Conservation (phyloP, 106 monocot genomes). For the Allium sativum region DNA sequence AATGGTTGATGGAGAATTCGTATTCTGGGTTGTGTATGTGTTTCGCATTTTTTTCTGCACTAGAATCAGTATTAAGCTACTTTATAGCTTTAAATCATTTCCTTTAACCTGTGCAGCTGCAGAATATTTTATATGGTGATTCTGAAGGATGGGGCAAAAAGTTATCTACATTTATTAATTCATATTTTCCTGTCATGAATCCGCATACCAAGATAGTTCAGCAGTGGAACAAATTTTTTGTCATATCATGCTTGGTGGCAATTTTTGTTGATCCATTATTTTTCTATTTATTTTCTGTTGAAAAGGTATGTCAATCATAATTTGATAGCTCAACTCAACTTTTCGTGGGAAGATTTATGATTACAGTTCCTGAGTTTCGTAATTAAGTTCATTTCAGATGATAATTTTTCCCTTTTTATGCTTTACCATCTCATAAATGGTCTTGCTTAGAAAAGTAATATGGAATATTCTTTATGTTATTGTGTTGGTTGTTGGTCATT, state of each 20-base stretch:
- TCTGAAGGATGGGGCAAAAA: constrained; percentile 37
- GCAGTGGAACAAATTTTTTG: constrained; percentile 63
- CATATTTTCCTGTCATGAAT: constrained; percentile 50
- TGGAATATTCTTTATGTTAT: too few relatives aligned
- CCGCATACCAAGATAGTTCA: constrained; percentile 58
- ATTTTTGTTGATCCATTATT: constrained; percentile 70
- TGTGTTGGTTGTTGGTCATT: too few relatives aligned
- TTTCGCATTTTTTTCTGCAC: neutral
- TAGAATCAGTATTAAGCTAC: neutral
- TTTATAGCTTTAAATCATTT: neutral
- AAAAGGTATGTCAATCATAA: constrained; percentile 40
- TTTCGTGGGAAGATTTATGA: too few relatives aligned
- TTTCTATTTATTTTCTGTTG: constrained; percentile 47
- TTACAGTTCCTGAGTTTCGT: too few relatives aligned
- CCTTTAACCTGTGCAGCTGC: constrained; percentile 17
- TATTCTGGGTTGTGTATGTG: neutral
- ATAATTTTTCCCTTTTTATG: too few relatives aligned
- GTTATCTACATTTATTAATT: constrained; percentile 9
- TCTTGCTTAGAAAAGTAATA: too few relatives aligned
- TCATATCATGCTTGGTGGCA: constrained; percentile 63
- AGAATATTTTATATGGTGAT: constrained; percentile 31
- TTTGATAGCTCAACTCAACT: too few relatives aligned
- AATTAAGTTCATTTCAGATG: too few relatives aligned
- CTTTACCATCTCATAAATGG: too few relatives aligned
- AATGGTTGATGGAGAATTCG: neutral